Evolutionary conservation across 192 early-diverging fungal species (phyloP), one percentile per base, ranked within the genome.

Genomic region (Backusella luteola): DNA sequence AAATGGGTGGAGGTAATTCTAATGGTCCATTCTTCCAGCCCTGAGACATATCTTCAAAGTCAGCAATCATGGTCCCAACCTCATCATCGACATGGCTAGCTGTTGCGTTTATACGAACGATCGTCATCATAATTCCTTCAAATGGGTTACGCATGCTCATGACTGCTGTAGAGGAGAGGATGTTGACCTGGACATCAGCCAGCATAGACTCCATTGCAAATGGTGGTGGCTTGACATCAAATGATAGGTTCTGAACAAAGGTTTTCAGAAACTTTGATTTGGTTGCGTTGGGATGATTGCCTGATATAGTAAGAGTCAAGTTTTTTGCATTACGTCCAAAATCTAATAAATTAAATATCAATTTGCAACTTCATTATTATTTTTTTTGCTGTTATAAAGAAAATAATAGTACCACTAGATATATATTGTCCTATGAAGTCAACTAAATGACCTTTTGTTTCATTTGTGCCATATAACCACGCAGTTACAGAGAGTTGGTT

Each of bases 91-190:
- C 19, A 44, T 83, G 77, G 15, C 29, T 72, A 2, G 82, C 77
- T 14, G 78, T 77, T n/a, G 78, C 77, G 71, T 83, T 73, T 4
- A 83, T 70, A 4, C 56, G 59, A 4, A 72, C 29, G 17, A 83
- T 76, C 23, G 39, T 38, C 35, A 83, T 73, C 15, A 44, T 34
- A n/a, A 78, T 63, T 6, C 44, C 67, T n/a, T 73, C 41, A 68
- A 83, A 80, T 8, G 82, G 77, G 38, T 83, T 83, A 19, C 44
- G 34, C 15, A 83, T 39, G 41, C 75, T 80, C 36, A 79, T 26
- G 6, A 79, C 44, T 17, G 66, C 74, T 3, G 78, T 77, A 4
- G 82, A 83, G 52, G 82, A 83, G 6, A 83, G 38, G 15, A 83
- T 68, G n/a, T 80, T 77, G 46, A 83, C 76, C 26, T 79, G 75